phyloP scores from a whole-genome alignment of 2,329 filamentous ascomycete species.

The Diplodia seriata region DNA sequence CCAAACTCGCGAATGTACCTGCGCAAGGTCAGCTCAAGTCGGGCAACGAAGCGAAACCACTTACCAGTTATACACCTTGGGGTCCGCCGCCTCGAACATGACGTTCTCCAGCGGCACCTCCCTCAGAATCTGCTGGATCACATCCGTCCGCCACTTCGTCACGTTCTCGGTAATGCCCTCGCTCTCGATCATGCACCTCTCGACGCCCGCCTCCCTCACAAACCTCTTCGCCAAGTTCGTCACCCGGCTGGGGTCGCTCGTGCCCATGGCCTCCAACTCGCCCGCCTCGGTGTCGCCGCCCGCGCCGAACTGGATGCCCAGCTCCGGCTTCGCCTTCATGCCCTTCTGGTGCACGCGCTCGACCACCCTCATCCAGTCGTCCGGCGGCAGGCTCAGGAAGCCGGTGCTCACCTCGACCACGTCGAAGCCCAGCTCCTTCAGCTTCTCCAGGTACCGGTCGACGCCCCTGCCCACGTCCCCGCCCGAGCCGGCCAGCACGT shows the following conservation, averaged over 20 bases:
- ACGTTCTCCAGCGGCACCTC: constrained; percentile 60
- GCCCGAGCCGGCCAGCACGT: constrained; percentile 55
- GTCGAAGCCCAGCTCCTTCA: constrained; percentile 62
- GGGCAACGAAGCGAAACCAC: not conserved
- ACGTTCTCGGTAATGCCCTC: constrained; percentile 67
- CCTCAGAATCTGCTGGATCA: constrained; percentile 60
- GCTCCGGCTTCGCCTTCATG: constrained; percentile 61
- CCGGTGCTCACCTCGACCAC: constrained; percentile 62
- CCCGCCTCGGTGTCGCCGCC: constrained; percentile 60
- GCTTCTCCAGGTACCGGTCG: constrained; percentile 60
- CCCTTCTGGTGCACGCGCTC: constrained; percentile 53
- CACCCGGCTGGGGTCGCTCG: constrained; percentile 58
- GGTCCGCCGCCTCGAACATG: constrained; percentile 66
- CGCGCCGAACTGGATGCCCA: constrained; percentile 65
- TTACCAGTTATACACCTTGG: constrained; percentile 59
- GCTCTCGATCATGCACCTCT: constrained; percentile 66
- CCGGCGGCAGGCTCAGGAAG: constrained; percentile 53
- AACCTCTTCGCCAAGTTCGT: constrained; percentile 59
- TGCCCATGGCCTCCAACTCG: constrained; percentile 57
- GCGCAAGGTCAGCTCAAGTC: not conserved
- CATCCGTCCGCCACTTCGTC: constrained; percentile 60
- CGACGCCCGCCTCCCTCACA: constrained; percentile 57
- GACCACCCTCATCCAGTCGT: constrained; percentile 36
- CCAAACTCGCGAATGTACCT: constrained; percentile 62
- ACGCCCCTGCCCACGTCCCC: constrained; percentile 54